Evolutionary conservation across 164 flowering plant genomes (phyloP), one percentile per base, ranked within the genome.

Genomic region (Chloranthus sessilifolius): DNA sequence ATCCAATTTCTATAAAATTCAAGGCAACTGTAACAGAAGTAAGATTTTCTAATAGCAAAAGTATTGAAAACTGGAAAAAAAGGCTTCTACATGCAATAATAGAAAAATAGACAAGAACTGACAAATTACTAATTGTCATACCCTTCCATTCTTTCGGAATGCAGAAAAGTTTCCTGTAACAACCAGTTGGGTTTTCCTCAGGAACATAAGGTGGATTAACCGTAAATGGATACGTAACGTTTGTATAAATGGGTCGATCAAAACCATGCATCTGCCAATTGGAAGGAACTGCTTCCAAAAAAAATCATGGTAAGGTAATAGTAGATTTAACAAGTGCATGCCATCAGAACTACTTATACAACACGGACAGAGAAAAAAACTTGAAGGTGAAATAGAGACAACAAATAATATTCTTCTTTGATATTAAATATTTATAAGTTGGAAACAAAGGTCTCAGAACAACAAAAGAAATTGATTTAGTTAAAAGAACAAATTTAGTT

Each of bases 181-280:
- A 92, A 46, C 98, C 98, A 58, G 96, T 88, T 36, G 96, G 98
- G 62, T 88, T 92, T 29, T 88, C 95, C 9, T 26, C 52, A 33
- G 90, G 88, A 60, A 83, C 78, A 52, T 61, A 49, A 24, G 98
- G 98, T 52, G 98, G 98, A 75, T 80, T 77, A 62, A 82, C 52
- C 21, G 83, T 83, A 68, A 92, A 92, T 29, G 98, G 95, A 72
- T 85, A 92, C 0, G 45, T 30, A 21, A 67, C 12, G 64, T 92
- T 92, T n/a, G 96, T 88, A 56, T 92, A 92, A 35, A 92, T 83
- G 7, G 98, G 98, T 53, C 62, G 67, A 63, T 84, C 98, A 70
- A 74, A 88, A 50, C 96, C 96, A 74, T 92, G 95, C 96, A 83
- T 65, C 75, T 92, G 94, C 98, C 96, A 92, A 59, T 83, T 92